Evolutionary conservation across 306 rosid species (phyloP), one percentile per base, ranked within the genome.

Genomic region (Pueraria montana): DNA sequence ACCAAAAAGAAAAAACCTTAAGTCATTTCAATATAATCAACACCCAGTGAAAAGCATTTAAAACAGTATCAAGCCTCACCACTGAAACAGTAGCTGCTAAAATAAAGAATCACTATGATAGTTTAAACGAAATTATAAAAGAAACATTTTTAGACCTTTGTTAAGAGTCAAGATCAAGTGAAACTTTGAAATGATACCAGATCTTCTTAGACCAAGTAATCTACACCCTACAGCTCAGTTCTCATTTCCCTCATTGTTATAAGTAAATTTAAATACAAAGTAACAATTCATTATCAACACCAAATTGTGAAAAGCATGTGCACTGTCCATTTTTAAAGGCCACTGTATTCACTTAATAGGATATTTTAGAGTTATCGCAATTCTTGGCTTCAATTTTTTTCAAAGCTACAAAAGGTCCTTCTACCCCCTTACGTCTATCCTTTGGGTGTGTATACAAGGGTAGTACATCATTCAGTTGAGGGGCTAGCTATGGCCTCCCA

Each of bases 11-110:
- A 59, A 38, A 27, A 16, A 52, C 21, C 11, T 80, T 4, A 42
- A 76, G 36, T 27, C 34, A 64, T 64, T 50, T 34, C 56, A 48
- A 61, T 63, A 64, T 11, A 72, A 36, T 49, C n/a, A 79, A 59
- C n/a, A 64, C 76, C 76, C 21, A 24, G 58, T 32, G 36, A 72
- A 42, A 78, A 49, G 36, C 11, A 72, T 14, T 77, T 70, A 72
- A 26, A 77, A 62, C 10, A 5, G 49, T 34, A 56, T 56, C 34
- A 68, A 58, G 36, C 32, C 61, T 27, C 20, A 77, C 79, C 52
- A 77, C 79, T 34, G 74, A 69, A 18, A 70, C 50, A 48, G 26
- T 7, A 27, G 46, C 55, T 77, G 64, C n/a, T 27, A 42, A 76
- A 82, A 66, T 53, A 76, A 46, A 45, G 46, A 74, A 66, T 18